A percentile compares a stretch with the other conserved stretches of the same genome.
These are phyloP conservation scores for Ophiostoma fasciatum DNA, from an alignment of 2,329 filamentous ascomycete species.

Conservation along the genomic window DNA sequence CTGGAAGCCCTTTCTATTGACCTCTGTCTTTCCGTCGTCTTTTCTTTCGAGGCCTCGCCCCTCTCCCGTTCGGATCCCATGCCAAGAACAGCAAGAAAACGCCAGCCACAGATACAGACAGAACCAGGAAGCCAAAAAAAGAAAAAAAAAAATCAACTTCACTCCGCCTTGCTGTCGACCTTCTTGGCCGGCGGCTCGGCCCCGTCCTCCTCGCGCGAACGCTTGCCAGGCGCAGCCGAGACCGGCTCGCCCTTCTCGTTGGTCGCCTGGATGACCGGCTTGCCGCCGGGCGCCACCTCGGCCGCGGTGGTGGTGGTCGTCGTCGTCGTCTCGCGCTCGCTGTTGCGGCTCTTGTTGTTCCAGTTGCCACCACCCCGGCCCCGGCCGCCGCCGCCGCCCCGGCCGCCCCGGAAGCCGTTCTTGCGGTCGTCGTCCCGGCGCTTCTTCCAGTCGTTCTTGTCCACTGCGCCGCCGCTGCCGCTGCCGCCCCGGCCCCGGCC, in stretches of 20 bases:
- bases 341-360: constrained; percentile 15
- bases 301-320: constrained; percentile 15
- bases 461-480: constrained; percentile 20
- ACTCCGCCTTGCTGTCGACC: constrained; percentile 35
- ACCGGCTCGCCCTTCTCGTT: constrained; percentile 18
- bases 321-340: constrained; percentile 16
- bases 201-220: constrained; percentile 32
- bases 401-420: constrained; percentile 38
- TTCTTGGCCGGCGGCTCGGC: constrained; percentile 45
- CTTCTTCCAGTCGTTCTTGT: constrained; percentile 48
- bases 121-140: background rate
- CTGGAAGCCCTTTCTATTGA: too few relatives aligned
- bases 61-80: too few relatives aligned
- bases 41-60: too few relatives aligned
- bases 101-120: background rate
- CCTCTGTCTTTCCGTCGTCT: too few relatives aligned
- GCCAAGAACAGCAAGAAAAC: background rate
- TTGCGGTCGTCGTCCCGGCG: constrained; percentile 47
- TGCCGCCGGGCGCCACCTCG: constrained; percentile 13
- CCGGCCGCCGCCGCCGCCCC: constrained; percentile 24
- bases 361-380: constrained; percentile 21
- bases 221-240: constrained; percentile 32
- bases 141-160: background rate
- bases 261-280: constrained; percentile 31
- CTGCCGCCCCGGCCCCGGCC: constrained; percentile 22